Percentiles rank a stretch among this genome's conserved stretches.
Evolutionary conservation across 345 rosid species (phyloP).

Genomic region (Salix udensis): DNA sequence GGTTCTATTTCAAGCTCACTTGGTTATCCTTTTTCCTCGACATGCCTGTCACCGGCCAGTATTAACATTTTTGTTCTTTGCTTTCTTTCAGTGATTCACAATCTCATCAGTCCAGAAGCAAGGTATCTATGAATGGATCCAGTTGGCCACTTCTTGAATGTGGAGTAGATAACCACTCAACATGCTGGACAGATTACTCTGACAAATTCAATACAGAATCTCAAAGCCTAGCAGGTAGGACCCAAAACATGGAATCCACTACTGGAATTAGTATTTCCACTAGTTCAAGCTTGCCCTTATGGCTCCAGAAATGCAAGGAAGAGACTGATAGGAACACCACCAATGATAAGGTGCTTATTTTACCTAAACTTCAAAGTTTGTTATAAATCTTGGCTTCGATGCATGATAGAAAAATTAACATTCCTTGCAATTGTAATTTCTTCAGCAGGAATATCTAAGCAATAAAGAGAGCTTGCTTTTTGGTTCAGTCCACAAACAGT

Average conservation of each 20-base stretch:
- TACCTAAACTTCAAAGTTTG: background rate
- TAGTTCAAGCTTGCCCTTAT: conserved; percentile 62
- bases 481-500: conserved; percentile 21
- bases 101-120: conserved; percentile 30
- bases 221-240: conserved; percentile 23
- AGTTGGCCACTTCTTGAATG: conserved; percentile 35
- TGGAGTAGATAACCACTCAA: conserved; percentile 21
- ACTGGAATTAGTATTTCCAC: conserved; percentile 9
- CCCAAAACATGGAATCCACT: conserved; percentile 15
- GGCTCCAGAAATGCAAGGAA: conserved; percentile 74
- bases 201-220: conserved; percentile 46
- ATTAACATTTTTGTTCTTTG: background rate
- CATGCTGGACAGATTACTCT: conserved; percentile 45
- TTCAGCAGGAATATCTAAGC: conserved; percentile 30
- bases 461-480: conserved; percentile 43
- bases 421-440: background rate
- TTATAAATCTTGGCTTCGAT: background rate
- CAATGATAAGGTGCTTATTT: conserved; percentile 33
- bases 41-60: no score
- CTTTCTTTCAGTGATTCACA: conserved; percentile 34
- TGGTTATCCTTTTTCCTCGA: background rate
- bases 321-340: conserved; percentile 28
- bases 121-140: conserved; percentile 20
- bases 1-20: background rate
- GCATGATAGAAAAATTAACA: background rate